Conservation (phyloP, 257 asterid genomes). For the Echites panduratus region DNA sequence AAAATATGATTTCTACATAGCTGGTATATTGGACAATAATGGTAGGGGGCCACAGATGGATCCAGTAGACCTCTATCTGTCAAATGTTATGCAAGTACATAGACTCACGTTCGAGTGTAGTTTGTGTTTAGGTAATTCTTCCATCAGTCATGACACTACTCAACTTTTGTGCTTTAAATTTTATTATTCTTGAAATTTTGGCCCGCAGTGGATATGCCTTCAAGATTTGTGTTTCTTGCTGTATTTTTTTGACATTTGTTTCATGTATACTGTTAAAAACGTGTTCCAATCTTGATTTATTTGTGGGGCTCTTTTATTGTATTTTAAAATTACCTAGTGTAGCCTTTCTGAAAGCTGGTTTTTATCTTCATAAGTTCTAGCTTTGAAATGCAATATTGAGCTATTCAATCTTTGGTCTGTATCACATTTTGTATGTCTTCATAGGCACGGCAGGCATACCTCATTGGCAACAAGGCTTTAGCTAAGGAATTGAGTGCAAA, state of each 20-base stretch:
- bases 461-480: constrained; percentile 88
- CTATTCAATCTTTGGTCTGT: neutral
- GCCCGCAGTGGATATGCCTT: neutral
- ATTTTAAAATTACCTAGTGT: neutral
- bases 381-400: neutral
- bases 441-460: constrained; percentile 95
- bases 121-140: neutral
- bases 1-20: neutral
- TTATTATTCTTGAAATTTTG: neutral
- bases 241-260: neutral
- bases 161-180: neutral
- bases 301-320: neutral
- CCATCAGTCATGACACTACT: neutral
- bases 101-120: no score
- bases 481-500: constrained; percentile 96
- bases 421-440: constrained; percentile 21
- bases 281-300: neutral
- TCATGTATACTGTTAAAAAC: neutral
- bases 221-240: neutral
- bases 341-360: neutral
- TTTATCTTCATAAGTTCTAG: neutral
- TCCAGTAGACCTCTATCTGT: neutral
- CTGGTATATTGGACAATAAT: neutral
- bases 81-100: no score
- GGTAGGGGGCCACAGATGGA: neutral